Base-by-base conservation (phyloP, 2,329 filamentous ascomycete genomes). In the Beauveria brongniartii region DNA sequence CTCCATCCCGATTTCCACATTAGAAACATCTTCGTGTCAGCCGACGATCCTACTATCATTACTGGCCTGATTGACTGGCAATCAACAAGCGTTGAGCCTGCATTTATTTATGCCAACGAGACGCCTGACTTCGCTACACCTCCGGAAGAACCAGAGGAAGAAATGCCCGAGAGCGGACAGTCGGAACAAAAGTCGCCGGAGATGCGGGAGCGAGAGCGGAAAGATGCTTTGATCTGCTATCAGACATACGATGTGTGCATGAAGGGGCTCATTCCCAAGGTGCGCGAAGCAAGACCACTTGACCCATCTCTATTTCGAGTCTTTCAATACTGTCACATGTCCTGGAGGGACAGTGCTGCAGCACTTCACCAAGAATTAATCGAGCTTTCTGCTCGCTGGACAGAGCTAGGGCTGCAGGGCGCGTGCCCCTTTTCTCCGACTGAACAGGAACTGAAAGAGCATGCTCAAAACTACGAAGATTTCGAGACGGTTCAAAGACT, bases 61-160 rank as follows among this genome's bases (percentile, higher is more conserved):
- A 43, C 37, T 20, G 52, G 52, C 37, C 8, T 55, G n/a, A 55
- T 55, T 7, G 52, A 55, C 52, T 55, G 52, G 52, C 52, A 55
- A 20, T 55, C 34, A 26, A 16, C 52, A 28, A n/a, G 52, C 28
- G n/a, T 55, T 26, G 52, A 55, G 18, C 52, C 52, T 20, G 52
- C 52, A 9, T 55, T 55, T 6, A 43, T 43, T 41, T 55, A 55
- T 12, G 52, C 52, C 10, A 43, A 18, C 52, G 52, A 55, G 52
- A 55, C 52, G 22, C 52, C 37, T n/a, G 37, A 55, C 10, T 55
- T 55, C 18, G 52, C 52, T 16, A 22, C 52, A n/a, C 20, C 14
- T 41, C 37, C 37, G 9, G 37, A 55, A 5, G 5, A 16, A 7
- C 8, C 22, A 41, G 22, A 10, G 3, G 52, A 55, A 28, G 52